These are phyloP conservation scores for Penicillium sp. DNA, from an alignment of 2,329 filamentous ascomycete genomes.

Conservation along the genomic window DNA sequence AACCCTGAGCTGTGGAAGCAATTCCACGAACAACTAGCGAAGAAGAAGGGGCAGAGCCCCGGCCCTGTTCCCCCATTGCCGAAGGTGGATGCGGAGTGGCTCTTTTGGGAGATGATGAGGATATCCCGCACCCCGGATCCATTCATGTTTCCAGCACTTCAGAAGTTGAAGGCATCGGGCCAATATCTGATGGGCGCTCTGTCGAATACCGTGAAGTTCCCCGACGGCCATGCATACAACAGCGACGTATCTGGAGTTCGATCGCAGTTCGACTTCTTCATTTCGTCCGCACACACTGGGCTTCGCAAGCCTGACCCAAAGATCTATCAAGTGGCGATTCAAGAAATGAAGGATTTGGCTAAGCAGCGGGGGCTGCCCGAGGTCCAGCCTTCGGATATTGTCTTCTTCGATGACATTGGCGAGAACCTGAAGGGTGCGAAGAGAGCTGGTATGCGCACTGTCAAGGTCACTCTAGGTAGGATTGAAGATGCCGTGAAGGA, in stretches of 20 bases:
- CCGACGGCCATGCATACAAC: slow-evolving; percentile 69
- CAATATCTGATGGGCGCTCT: slow-evolving; percentile 76
- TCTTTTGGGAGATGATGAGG: slow-evolving; percentile 93
- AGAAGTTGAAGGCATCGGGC: slow-evolving; percentile 64
- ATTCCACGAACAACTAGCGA: slow-evolving; percentile 49
- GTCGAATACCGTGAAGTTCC: slow-evolving; percentile 89
- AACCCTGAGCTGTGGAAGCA: slow-evolving; percentile 66
- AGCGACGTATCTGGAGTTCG: slow-evolving; percentile 62
- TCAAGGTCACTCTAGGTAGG: slow-evolving; percentile 80
- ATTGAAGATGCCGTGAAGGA: slow-evolving; percentile 79
- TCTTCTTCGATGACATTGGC: slow-evolving; percentile 94
- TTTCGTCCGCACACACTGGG: slow-evolving; percentile 83
- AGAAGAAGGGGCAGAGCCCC: slow-evolving; percentile 26
- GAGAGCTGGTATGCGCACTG: slow-evolving; percentile 72
- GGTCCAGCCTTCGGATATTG: slow-evolving; percentile 66
- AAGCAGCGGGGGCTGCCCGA: slow-evolving; percentile 55
- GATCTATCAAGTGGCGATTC: slow-evolving; percentile 76
- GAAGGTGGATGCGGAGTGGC: slow-evolving; percentile 69
- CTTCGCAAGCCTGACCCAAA: slow-evolving; percentile 81
- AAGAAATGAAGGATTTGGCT: slow-evolving; percentile 65
- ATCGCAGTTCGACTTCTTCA: slow-evolving; percentile 78
- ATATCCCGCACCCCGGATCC: slow-evolving; percentile 71
- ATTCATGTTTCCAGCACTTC: slow-evolving; percentile 82
- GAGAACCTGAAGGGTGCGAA: slow-evolving; percentile 83
- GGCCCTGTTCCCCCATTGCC: slow-evolving; percentile 64